Percentiles rank a stretch among this genome's conserved stretches.
Evolutionary conservation across 257 asterid species (phyloP).

Genomic region (Fraxinus pennsylvanica): DNA sequence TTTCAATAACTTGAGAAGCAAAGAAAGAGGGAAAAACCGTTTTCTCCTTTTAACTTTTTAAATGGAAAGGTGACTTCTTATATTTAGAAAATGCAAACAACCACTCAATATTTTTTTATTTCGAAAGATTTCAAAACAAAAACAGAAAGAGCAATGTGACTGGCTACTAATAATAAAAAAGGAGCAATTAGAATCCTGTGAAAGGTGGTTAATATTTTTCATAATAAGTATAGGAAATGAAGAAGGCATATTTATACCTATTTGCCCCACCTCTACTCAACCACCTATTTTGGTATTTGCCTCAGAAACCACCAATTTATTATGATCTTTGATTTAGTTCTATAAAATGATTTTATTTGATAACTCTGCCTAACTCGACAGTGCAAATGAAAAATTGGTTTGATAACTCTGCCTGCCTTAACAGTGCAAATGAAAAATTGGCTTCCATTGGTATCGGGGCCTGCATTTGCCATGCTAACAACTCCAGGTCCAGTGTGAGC

Average conservation of each 20-base stretch:
- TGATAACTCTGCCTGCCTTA: no score
- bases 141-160: neutral
- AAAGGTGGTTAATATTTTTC: slow-evolving; percentile 3
- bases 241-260: neutral
- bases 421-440: slow-evolving; percentile 27
- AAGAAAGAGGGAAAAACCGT: neutral
- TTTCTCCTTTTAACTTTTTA: neutral
- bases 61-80: neutral
- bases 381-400: slow-evolving; percentile 76
- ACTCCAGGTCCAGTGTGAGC: slow-evolving; percentile 90
- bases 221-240: slow-evolving; percentile 2
- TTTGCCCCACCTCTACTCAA: neutral
- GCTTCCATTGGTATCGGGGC: slow-evolving; percentile 97
- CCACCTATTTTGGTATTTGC: slow-evolving; percentile 4
- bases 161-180: no score
- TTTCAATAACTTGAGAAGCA: neutral
- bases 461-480: slow-evolving; percentile 99
- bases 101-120: neutral
- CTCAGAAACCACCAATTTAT: neutral
- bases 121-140: neutral
- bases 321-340: neutral
- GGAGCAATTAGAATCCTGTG: neutral
- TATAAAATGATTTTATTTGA: neutral
- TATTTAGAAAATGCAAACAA: neutral
- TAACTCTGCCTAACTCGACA: slow-evolving; percentile 57